Percentiles rank a stretch among this genome's conserved stretches.
Conservation (phyloP, 192 early-diverging fungal genomes). For the Coemansia sp. region DNA sequence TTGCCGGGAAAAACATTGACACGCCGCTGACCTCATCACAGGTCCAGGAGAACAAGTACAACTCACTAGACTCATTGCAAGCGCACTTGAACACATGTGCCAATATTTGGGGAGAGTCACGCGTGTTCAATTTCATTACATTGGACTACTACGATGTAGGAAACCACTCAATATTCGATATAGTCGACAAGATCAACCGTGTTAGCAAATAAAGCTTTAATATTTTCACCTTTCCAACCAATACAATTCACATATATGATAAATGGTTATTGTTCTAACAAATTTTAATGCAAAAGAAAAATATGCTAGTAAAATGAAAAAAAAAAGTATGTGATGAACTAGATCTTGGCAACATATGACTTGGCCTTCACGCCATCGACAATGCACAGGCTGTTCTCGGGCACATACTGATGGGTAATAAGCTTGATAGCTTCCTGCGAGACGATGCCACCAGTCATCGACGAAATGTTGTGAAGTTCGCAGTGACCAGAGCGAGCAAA, state of each 20-base stretch:
- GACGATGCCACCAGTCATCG: slow-evolving; percentile 86
- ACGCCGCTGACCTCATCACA: slow-evolving; percentile 25
- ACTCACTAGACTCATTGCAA: slow-evolving; percentile 28
- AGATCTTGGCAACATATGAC: slow-evolving; percentile 24
- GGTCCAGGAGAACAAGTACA: slow-evolving; percentile 36
- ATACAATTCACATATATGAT: background rate
- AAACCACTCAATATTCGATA: slow-evolving; percentile 28
- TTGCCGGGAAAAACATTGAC: slow-evolving; percentile 39
- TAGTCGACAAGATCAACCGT: slow-evolving; percentile 42
- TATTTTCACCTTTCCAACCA: background rate
- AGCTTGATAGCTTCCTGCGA: slow-evolving; percentile 96
- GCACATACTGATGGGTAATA: slow-evolving; percentile 94
- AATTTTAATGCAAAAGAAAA: background rate
- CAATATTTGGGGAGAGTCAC: slow-evolving; percentile 23
- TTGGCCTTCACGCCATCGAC: slow-evolving; percentile 74
- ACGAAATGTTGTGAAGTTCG: slow-evolving; percentile 84
- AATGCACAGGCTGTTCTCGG: slow-evolving; percentile 84
- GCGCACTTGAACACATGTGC: slow-evolving; percentile 36
- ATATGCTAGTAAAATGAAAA: slow-evolving; percentile 7
- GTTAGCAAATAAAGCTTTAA: background rate
- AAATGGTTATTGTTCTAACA: background rate
- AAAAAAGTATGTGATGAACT: background rate
- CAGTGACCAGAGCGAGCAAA: slow-evolving; percentile 68
- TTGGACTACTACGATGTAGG: slow-evolving; percentile 55
- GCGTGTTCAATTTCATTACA: slow-evolving; percentile 44